Conservation (phyloP, 2,329 filamentous ascomycete genomes). For the Periconia digitata region DNA sequence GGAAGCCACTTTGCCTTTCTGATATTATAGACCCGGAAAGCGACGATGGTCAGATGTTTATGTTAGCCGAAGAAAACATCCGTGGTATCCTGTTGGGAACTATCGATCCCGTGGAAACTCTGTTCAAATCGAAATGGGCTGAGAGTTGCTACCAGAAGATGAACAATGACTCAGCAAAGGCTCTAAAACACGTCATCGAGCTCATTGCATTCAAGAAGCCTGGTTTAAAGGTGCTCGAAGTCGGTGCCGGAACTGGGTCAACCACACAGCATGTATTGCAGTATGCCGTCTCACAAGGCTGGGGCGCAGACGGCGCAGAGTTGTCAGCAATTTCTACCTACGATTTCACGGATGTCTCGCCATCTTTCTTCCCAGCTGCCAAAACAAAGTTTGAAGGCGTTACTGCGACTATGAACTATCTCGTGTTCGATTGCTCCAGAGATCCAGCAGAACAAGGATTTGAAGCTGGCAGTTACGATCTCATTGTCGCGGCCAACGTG, state of each 20-base stretch:
- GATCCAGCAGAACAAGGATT: constrained; percentile 1
- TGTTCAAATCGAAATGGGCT: not conserved
- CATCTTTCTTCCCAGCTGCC: constrained; percentile 6
- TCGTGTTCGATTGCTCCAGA: not conserved
- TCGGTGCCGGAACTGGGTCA: constrained; percentile 17
- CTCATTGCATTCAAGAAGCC: constrained; percentile 23
- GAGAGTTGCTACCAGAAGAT: not conserved
- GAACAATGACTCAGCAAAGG: not conserved
- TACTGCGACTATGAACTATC: constrained; percentile 5
- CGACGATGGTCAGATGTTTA: not conserved
- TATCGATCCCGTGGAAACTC: not conserved
- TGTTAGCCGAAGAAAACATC: not conserved
- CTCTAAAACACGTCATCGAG: not conserved
- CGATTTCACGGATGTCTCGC: constrained; percentile 15
- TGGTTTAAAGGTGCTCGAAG: constrained; percentile 18
- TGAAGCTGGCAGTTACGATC: constrained; percentile 1
- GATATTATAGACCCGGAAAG: not conserved
- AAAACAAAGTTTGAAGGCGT: constrained; percentile 1
- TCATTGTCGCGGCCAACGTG: constrained; percentile 7
- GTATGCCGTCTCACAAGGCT: not conserved
- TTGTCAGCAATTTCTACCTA: constrained; percentile 4
- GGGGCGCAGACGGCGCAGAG: not conserved
- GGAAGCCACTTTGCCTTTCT: not conserved
- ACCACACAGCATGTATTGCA: constrained; percentile 8
- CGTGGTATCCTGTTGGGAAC: not conserved